phyloP scores from a whole-genome alignment of 1,284 basidiomycete species.

The Boletus semigastroideus region DNA sequence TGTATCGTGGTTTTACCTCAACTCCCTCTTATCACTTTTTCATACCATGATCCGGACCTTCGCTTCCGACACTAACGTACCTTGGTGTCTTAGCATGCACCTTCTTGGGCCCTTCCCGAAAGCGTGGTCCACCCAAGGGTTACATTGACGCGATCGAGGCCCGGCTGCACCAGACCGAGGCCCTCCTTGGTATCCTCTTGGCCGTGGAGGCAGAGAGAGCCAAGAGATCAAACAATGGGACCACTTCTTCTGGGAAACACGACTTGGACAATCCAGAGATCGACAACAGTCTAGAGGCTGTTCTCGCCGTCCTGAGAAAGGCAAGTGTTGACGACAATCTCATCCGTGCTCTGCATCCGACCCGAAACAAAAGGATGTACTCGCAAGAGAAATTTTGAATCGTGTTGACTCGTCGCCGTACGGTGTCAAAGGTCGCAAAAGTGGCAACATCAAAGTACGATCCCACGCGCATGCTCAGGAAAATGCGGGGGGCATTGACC shows the following conservation, averaged over 20 bases:
- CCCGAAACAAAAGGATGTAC: slow-evolving; percentile 50
- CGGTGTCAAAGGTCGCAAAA: slow-evolving; percentile 65
- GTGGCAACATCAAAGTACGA: slow-evolving; percentile 23
- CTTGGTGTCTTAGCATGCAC: slow-evolving; percentile 50
- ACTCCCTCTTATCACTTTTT: background rate
- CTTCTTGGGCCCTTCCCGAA: slow-evolving; percentile 78
- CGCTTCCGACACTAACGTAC: background rate
- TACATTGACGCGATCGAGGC: slow-evolving; percentile 92
- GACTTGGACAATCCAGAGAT: slow-evolving; percentile 7
- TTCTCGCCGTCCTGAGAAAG: slow-evolving; percentile 31
- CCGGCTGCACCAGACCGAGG: slow-evolving; percentile 83
- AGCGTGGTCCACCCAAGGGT: slow-evolving; percentile 83
- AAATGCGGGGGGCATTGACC: slow-evolving; percentile 33
- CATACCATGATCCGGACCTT: background rate
- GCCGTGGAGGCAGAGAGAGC: slow-evolving; percentile 66
- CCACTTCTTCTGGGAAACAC: slow-evolving; percentile 31
- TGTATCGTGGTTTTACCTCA: slow-evolving; percentile 1
- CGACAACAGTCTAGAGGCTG: slow-evolving; percentile 11
- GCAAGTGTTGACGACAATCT: slow-evolving; percentile 2
- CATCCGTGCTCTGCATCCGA: background rate
- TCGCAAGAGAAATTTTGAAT: slow-evolving; percentile 72
- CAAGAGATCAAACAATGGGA: slow-evolving; percentile 51
- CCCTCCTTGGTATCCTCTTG: slow-evolving; percentile 75
- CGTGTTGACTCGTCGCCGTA: slow-evolving; percentile 77
- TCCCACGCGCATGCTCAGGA: slow-evolving; percentile 27